Conservation (phyloP, 1,284 basidiomycete species). For the Cronartium quercuum region DNA sequence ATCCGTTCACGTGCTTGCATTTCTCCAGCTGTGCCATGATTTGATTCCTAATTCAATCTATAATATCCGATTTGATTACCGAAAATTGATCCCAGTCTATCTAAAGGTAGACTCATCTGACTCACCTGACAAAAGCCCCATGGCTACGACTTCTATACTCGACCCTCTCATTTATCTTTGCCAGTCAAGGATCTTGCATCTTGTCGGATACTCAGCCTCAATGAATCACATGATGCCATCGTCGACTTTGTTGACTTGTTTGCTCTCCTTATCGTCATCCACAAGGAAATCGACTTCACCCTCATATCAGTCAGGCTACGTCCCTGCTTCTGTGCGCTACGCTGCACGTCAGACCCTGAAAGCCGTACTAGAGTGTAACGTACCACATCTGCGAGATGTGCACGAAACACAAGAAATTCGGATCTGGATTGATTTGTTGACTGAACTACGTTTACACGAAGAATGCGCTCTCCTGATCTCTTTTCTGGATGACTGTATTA, state of each 20-base stretch:
- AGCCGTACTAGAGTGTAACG: constrained; percentile 16
- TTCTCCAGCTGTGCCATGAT: constrained; percentile 18
- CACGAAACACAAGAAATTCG: constrained; percentile 27
- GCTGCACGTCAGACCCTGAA: constrained; percentile 32
- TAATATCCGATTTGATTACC: constrained; percentile 29
- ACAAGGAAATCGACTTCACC: background rate
- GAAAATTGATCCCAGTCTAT: constrained; percentile 29
- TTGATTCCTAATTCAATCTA: constrained; percentile 25
- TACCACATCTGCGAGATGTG: constrained; percentile 29
- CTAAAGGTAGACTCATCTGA: constrained; percentile 11
- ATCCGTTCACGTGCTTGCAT: constrained; percentile 22
- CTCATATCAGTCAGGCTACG: background rate
- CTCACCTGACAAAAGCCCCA: background rate
- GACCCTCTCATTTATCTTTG: constrained; percentile 28
- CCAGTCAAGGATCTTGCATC: constrained; percentile 21
- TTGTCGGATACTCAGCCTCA: constrained; percentile 24
- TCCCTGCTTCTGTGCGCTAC: constrained; percentile 3
- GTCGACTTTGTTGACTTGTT: constrained; percentile 23
- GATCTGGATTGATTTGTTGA: constrained; percentile 28
- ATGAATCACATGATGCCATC: constrained; percentile 24
- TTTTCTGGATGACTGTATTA: constrained; percentile 37
- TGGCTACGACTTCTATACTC: background rate
- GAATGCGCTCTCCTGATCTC: constrained; percentile 10
- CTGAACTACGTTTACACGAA: constrained; percentile 8
- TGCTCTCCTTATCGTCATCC: constrained; percentile 26